Percentiles rank a stretch among this genome's conserved stretches.
Conservation (phyloP, 2,329 filamentous ascomycete species). For the Hypoxylon sp. region DNA sequence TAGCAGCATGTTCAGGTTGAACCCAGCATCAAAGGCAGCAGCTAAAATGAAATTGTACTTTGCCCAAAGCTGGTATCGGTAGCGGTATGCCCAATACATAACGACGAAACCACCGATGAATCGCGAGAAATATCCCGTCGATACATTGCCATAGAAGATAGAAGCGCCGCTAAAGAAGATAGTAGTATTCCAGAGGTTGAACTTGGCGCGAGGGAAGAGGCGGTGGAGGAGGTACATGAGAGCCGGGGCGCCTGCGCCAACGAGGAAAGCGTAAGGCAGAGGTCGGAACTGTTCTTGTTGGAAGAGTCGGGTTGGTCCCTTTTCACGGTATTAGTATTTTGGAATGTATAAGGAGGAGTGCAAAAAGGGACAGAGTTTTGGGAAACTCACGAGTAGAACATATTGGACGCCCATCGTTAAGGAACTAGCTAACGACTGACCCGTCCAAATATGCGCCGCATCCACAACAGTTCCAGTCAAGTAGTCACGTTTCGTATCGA, state of each 20-base stretch:
- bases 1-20: conserved; percentile 73
- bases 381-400: conserved; percentile 65
- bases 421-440: conserved; percentile 65
- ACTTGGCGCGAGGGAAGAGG: conserved; percentile 67
- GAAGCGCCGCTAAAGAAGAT: conserved; percentile 72
- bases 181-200: conserved; percentile 72
- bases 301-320: conserved; percentile 66
- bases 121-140: conserved; percentile 70
- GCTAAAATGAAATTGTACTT: conserved; percentile 74
- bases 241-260: conserved; percentile 63
- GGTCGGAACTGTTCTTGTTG: conserved; percentile 62
- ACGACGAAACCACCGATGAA: conserved; percentile 73
- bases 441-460: conserved; percentile 74
- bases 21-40: conserved; percentile 73
- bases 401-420: conserved; percentile 73
- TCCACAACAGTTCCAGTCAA: conserved; percentile 66
- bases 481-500: conserved; percentile 70
- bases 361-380: neutral
- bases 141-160: conserved; percentile 73
- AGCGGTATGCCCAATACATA: conserved; percentile 71
- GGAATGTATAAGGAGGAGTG: neutral
- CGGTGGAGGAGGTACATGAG: conserved; percentile 67
- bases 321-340: conserved; percentile 31
- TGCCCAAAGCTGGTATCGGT: conserved; percentile 71
- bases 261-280: conserved; percentile 68